These are phyloP conservation scores for Kregervanrija fluxuum DNA, from an alignment of 805 yeast species.

Conservation along the genomic window DNA sequence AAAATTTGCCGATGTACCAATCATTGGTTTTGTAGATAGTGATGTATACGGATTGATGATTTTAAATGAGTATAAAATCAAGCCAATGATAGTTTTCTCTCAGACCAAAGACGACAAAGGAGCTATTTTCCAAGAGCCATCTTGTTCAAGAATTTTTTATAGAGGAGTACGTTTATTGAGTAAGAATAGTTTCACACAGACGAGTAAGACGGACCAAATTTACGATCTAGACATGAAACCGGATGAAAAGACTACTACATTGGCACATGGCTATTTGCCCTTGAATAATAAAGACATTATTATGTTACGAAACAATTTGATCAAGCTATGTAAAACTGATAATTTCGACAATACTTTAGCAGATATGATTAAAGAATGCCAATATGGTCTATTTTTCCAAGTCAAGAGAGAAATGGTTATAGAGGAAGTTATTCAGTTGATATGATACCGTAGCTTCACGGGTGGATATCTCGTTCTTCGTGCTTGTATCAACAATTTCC, in stretches of 20 bases:
- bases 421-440: too few relatives aligned
- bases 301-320: too few relatives aligned
- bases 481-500: too few relatives aligned
- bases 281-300: neutral
- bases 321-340: too few relatives aligned
- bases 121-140: neutral
- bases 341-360: neutral
- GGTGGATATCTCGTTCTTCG: too few relatives aligned
- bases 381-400: slow-evolving; percentile 5
- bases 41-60: slow-evolving; percentile 61
- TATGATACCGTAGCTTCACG: too few relatives aligned
- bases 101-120: too few relatives aligned
- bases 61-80: slow-evolving; percentile 28
- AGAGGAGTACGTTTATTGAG: slow-evolving; percentile 4
- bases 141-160: neutral
- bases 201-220: too few relatives aligned
- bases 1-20: slow-evolving; percentile 22
- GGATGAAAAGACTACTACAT: neutral
- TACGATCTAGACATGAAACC: too few relatives aligned
- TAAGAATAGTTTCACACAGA: too few relatives aligned
- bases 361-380: slow-evolving; percentile 4
- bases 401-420: slow-evolving; percentile 5
- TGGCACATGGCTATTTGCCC: neutral
- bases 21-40: slow-evolving; percentile 49
- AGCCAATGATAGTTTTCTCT: neutral